Percentiles rank a stretch among this genome's conserved stretches.
phyloP scores from a whole-genome alignment of 1,284 basidiomycete genomes.

The Schizophyllum amplum region DNA sequence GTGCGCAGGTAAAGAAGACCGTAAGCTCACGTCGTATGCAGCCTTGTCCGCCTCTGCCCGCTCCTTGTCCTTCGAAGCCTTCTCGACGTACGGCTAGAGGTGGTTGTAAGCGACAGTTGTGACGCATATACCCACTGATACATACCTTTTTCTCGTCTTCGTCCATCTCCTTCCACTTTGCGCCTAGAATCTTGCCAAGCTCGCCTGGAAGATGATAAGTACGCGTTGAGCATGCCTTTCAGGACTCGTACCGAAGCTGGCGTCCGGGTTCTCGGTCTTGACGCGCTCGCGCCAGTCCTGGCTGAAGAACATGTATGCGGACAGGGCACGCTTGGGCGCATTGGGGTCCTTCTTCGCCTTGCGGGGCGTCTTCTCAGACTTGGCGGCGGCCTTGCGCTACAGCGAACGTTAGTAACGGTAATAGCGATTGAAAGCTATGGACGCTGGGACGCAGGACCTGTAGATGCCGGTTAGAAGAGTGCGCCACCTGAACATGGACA shows the following conservation, averaged over 20 bases:
- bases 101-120: conserved; percentile 1
- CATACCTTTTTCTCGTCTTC: conserved; percentile 80
- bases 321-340: conserved; percentile 85
- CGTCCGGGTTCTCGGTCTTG: conserved; percentile 93
- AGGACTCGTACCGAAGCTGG: conserved; percentile 69
- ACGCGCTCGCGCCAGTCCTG: conserved; percentile 94
- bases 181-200: conserved; percentile 80
- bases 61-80: conserved; percentile 81
- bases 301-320: conserved; percentile 98
- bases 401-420: neutral
- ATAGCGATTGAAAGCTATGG: neutral
- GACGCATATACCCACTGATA: conserved; percentile 7
- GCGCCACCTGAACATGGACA: neutral
- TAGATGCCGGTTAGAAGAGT: neutral
- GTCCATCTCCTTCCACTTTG: conserved; percentile 85
- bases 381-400: conserved; percentile 68
- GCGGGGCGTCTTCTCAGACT: conserved; percentile 49
- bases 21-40: conserved; percentile 54
- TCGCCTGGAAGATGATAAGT: conserved; percentile 42
- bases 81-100: conserved; percentile 83
- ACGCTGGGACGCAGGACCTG: neutral
- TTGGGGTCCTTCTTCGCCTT: conserved; percentile 72
- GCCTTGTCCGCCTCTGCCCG: conserved; percentile 79
- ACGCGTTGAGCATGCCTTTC: conserved; percentile 9
- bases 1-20: conserved; percentile 3